Evolutionary conservation across 2,329 filamentous ascomycete genomes (phyloP).

Genomic region (Aspergillus ochraceus): DNA sequence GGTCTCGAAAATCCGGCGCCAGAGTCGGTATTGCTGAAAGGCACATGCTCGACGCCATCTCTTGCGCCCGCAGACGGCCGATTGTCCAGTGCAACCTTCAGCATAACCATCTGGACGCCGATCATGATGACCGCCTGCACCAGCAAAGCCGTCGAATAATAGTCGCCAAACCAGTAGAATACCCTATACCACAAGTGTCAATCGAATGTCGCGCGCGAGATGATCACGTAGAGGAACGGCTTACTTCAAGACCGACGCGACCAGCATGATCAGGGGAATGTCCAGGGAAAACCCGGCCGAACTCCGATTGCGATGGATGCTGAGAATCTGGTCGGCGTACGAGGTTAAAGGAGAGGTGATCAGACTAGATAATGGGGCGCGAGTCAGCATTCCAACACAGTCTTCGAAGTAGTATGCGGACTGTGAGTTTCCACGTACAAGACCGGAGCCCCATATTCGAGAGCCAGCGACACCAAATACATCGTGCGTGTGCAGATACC

Average conservation of each 20-base stretch:
- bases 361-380: conserved; percentile 44
- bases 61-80: conserved; percentile 46
- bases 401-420: background rate
- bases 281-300: conserved; percentile 67
- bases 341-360: conserved; percentile 64
- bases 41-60: conserved; percentile 41
- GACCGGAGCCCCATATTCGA: conserved; percentile 51
- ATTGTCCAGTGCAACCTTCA: conserved; percentile 62
- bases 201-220: background rate
- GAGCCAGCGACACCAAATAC: conserved; percentile 39
- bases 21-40: conserved; percentile 36
- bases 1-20: conserved; percentile 47
- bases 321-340: conserved; percentile 67
- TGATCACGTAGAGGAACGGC: conserved; percentile 10
- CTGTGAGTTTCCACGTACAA: conserved; percentile 40
- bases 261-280: conserved; percentile 67
- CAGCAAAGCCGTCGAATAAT: conserved; percentile 59
- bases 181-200: conserved; percentile 42
- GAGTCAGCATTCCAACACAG: conserved; percentile 13
- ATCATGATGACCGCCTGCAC: conserved; percentile 63
- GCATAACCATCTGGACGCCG: conserved; percentile 55
- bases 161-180: conserved; percentile 66
- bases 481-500: conserved; percentile 25
- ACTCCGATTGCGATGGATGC: conserved; percentile 59
- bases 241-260: conserved; percentile 64